These are phyloP conservation scores for Canavalia gladiata DNA, from an alignment of 306 rosid genomes.

Conservation along the genomic window DNA sequence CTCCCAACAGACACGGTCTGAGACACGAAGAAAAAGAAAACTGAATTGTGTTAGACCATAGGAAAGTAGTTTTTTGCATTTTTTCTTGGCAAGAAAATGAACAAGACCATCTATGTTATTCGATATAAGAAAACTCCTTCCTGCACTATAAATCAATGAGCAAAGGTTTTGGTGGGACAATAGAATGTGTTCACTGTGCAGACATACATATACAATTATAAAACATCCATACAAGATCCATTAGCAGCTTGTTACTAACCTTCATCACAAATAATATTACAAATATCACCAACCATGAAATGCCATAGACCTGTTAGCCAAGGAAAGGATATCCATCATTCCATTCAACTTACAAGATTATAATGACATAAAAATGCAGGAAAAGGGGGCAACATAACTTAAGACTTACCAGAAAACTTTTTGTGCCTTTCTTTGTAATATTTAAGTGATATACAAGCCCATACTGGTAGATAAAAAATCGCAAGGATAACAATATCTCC, in stretches of 20 bases:
- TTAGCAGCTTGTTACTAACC: constrained; percentile 63
- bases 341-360: constrained; percentile 30
- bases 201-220: constrained; percentile 1
- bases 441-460: constrained; percentile 63
- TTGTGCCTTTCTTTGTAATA: constrained; percentile 51
- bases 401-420: constrained; percentile 61
- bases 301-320: constrained; percentile 83
- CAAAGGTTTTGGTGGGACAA: not conserved
- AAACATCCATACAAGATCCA: constrained; percentile 16
- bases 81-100: constrained; percentile 13
- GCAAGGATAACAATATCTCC: constrained; percentile 59
- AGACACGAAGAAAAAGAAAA: constrained; percentile 7
- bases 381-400: not conserved
- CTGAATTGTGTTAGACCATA: constrained; percentile 13
- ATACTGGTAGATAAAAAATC: constrained; percentile 63
- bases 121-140: constrained; percentile 1
- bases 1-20: constrained; percentile 98
- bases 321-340: constrained; percentile 38
- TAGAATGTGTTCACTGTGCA: constrained; percentile 4
- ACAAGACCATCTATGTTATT: not conserved
- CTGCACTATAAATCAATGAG: constrained; percentile 10
- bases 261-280: constrained; percentile 93
- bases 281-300: constrained; percentile 96
- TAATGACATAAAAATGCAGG: constrained; percentile 17
- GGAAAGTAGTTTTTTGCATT: constrained; percentile 1